A percentile compares a stretch with the other conserved stretches of the same genome.
Conservation (phyloP, 768 basidiomycete genomes). For the Glaciozyma martinii region DNA sequence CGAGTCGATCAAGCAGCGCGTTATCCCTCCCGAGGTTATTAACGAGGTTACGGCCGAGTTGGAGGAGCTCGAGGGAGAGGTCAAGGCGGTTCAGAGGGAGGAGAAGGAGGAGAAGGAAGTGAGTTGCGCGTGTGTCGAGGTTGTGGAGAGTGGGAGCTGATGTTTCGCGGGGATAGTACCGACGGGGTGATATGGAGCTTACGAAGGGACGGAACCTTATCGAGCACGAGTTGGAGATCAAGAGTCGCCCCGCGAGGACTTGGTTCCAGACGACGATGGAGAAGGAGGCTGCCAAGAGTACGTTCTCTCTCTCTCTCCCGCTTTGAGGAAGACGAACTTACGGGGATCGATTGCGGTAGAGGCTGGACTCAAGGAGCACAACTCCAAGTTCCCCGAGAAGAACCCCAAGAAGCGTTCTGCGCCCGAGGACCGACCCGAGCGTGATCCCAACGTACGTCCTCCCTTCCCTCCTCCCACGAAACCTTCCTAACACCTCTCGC, state of each 20-base stretch:
- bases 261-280: slow-evolving; percentile 93
- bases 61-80: slow-evolving; percentile 62
- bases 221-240: slow-evolving; percentile 85
- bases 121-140: slow-evolving; percentile 16
- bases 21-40: slow-evolving; percentile 67
- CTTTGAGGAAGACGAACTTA: neutral
- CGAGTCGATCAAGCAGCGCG: slow-evolving; percentile 79
- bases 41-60: slow-evolving; percentile 62
- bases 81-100: slow-evolving; percentile 69
- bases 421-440: slow-evolving; percentile 26
- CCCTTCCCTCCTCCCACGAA: neutral
- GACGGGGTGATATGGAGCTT: slow-evolving; percentile 90
- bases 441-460: slow-evolving; percentile 9
- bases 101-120: slow-evolving; percentile 94
- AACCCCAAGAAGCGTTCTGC: slow-evolving; percentile 16
- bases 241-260: slow-evolving; percentile 84
- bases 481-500: neutral
- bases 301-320: slow-evolving; percentile 7
- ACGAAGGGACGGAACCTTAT: slow-evolving; percentile 92
- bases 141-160: neutral
- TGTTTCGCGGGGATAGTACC: slow-evolving; percentile 49
- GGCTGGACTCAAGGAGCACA: slow-evolving; percentile 63
- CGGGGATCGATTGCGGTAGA: slow-evolving; percentile 45
- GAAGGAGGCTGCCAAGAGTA: slow-evolving; percentile 71
- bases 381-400: slow-evolving; percentile 39